Base-by-base conservation (phyloP, 805 yeast species). In the Cyberlindnera meyerae region DNA sequence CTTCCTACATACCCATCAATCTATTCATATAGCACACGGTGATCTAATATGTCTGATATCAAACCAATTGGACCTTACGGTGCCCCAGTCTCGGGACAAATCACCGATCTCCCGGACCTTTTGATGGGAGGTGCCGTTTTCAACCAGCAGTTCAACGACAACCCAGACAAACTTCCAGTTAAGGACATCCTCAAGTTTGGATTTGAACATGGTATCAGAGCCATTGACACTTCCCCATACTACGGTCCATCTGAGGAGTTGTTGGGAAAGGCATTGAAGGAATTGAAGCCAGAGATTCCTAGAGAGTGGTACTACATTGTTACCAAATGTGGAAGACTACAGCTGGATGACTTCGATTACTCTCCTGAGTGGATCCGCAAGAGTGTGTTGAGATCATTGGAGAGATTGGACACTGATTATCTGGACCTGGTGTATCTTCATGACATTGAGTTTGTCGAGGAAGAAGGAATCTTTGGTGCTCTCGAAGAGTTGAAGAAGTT, bases 171-270 rank as follows among this genome's bases (percentile, higher is more conserved):
- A 1, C 47, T 85, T 28, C 82, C 86, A 1, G 68, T 79, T 9
- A 64, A 61, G 9, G 77, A 73, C 0, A 71, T 89, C 33, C 47
- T 89, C 15, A 54, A 63, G 32, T 50, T 57, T 11, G 93, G 89
- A 0, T 79, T 89, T 49, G 60, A 65, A 15, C 54, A 66, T 18
- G 96, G 96, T 0, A 64, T 86, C 42, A 71, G 69, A 31, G 93
- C 95, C 2, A 66, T 89, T 25, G 97, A 89, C 54, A 87, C 97
- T 0, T 84, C 96, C 0, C 96, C 97, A 4, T 88, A 85, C 61
- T 89, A 89, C 55, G 97, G 97, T 0, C 86, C 86, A 0, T 83
- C 95, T 5, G 97, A 89, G 53, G 67, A 61, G 14, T 45, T 89
- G 11, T 55, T 85, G 6, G 97, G 97, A 2, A 43, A 67, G 12